Percentiles rank a stretch among this genome's conserved stretches.
These are phyloP conservation scores for Vachellia pachyceras DNA, from an alignment of 306 rosid genomes.

Conservation along the genomic window DNA sequence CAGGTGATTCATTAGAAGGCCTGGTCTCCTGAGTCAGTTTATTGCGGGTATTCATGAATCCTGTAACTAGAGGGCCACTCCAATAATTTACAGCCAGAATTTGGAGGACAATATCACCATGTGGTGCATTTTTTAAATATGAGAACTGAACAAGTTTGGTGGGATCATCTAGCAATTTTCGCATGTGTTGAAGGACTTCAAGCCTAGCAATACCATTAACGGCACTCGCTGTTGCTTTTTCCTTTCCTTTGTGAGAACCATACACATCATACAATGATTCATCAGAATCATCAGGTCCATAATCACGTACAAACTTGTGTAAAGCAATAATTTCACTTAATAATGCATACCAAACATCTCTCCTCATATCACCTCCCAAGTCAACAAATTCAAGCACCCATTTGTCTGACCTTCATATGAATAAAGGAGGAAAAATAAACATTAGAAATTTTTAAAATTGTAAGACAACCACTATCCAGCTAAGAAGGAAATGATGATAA, in stretches of 20 bases:
- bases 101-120: slow-evolving; percentile 78
- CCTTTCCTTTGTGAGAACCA: slow-evolving; percentile 81
- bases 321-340: slow-evolving; percentile 76
- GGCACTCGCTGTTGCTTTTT: slow-evolving; percentile 70
- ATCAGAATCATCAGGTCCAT: slow-evolving; percentile 79
- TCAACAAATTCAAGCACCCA: slow-evolving; percentile 95
- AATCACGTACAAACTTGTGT: slow-evolving; percentile 75
- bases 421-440: slow-evolving; percentile 34
- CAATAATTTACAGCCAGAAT: slow-evolving; percentile 86
- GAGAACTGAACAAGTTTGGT: slow-evolving; percentile 86
- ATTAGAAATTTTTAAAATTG: neutral
- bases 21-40: slow-evolving; percentile 46
- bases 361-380: slow-evolving; percentile 98
- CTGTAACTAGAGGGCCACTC: slow-evolving; percentile 81
- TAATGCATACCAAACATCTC: slow-evolving; percentile 93
- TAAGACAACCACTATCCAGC: too few relatives aligned
- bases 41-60: slow-evolving; percentile 48
- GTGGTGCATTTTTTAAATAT: slow-evolving; percentile 71
- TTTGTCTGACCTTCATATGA: slow-evolving; percentile 55
- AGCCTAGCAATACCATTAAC: slow-evolving; percentile 81
- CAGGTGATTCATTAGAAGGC: slow-evolving; percentile 54
- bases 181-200: slow-evolving; percentile 81
- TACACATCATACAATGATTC: slow-evolving; percentile 67
- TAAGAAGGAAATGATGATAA: slow-evolving; percentile 20
- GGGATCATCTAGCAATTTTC: slow-evolving; percentile 87